A percentile compares a stretch with the other conserved stretches of the same genome.
phyloP scores from a whole-genome alignment of 768 basidiomycete species.

The Termitomyces sp. region DNA sequence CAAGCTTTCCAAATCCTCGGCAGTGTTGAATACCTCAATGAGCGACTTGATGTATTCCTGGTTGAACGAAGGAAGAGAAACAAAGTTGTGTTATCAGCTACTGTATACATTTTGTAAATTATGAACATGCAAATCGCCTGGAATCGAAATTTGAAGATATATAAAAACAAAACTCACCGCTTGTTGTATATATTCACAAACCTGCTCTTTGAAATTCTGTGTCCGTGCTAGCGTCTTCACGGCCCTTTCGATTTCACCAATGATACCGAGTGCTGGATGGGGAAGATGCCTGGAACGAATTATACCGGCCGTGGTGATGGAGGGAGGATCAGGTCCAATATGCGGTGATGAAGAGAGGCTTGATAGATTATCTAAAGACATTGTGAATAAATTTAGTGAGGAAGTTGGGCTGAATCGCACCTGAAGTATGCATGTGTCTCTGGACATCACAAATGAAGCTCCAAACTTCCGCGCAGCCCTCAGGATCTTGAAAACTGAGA shows the following conservation, averaged over 20 bases:
- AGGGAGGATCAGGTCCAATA: slow-evolving; percentile 49
- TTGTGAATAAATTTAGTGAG: slow-evolving; percentile 10
- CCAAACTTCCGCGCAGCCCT: slow-evolving; percentile 96
- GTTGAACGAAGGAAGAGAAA: slow-evolving; percentile 14
- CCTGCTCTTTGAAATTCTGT: slow-evolving; percentile 70
- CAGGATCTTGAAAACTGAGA: slow-evolving; percentile 92
- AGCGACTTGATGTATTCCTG: slow-evolving; percentile 88
- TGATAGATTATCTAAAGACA: slow-evolving; percentile 37
- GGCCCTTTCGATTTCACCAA: slow-evolving; percentile 73
- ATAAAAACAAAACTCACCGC: slow-evolving; percentile 51
- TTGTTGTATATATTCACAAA: slow-evolving; percentile 84
- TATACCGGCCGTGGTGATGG: slow-evolving; percentile 56
- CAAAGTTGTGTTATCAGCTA: slow-evolving; percentile 21
- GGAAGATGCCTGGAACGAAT: slow-evolving; percentile 74
- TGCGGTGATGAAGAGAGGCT: slow-evolving; percentile 58
- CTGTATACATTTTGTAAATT: slow-evolving; percentile 14
- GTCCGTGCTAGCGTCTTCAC: slow-evolving; percentile 74
- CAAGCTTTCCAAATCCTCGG: slow-evolving; percentile 90
- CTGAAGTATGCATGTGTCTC: slow-evolving; percentile 65
- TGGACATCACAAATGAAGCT: slow-evolving; percentile 93
- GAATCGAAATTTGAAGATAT: slow-evolving; percentile 6
- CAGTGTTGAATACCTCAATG: slow-evolving; percentile 78
- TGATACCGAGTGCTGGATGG: slow-evolving; percentile 68
- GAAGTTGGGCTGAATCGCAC: slow-evolving; percentile 32
- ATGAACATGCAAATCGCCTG: slow-evolving; percentile 12